These are phyloP conservation scores for Boletus vinaceobasis DNA, from an alignment of 768 basidiomycete genomes.

Conservation along the genomic window DNA sequence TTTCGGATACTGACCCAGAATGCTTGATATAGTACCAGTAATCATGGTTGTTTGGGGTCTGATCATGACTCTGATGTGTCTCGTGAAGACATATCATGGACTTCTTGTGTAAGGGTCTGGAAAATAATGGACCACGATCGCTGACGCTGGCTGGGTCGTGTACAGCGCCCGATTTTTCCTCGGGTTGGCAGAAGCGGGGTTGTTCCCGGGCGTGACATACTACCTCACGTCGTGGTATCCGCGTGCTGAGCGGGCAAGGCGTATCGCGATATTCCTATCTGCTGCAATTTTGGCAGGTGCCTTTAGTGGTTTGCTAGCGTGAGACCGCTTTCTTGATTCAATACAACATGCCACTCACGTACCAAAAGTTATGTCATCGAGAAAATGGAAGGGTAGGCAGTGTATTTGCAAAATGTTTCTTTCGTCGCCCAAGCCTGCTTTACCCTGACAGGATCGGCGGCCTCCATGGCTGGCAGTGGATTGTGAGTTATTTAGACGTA, in stretches of 20 bases:
- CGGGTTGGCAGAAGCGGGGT: conserved; percentile 45
- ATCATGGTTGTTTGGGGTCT: conserved; percentile 39
- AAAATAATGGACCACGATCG: background rate
- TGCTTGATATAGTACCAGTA: conserved; percentile 31
- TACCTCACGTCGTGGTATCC: conserved; percentile 58
- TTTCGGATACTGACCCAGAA: conserved; percentile 2
- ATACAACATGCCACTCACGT: background rate
- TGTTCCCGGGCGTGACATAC: conserved; percentile 39
- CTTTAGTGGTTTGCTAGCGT: conserved; percentile 48
- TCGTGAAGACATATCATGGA: conserved; percentile 31
- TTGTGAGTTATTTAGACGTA: conserved; percentile 18
- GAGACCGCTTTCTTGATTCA: conserved; percentile 13
- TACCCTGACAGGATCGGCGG: conserved; percentile 22
- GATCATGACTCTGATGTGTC: conserved; percentile 36
- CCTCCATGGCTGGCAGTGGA: conserved; percentile 39
- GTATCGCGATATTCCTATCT: conserved; percentile 57
- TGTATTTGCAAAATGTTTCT: conserved; percentile 10
- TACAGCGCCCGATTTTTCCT: conserved; percentile 40
- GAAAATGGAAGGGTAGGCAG: conserved; percentile 33
- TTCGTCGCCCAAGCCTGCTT: background rate
- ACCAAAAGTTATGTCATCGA: conserved; percentile 32
- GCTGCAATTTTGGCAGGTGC: conserved; percentile 52
- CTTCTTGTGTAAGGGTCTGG: conserved; percentile 27
- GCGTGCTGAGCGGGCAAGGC: conserved; percentile 49
- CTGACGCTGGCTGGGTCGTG: conserved; percentile 1